Evolutionary conservation across 2,329 filamentous ascomycete species (phyloP).

Genomic region (Aspergillus fumigatus): DNA sequence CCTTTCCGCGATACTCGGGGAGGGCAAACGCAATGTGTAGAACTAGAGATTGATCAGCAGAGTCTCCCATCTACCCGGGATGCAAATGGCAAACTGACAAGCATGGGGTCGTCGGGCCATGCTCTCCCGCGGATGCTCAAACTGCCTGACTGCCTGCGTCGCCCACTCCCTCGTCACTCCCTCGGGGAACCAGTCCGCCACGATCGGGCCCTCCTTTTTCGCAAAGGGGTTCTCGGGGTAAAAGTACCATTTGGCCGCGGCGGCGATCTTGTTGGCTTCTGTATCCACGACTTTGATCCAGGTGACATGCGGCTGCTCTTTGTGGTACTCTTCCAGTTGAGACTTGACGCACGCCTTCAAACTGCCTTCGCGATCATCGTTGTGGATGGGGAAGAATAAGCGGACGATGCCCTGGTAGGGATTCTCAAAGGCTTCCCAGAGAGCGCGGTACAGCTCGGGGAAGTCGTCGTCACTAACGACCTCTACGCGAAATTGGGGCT

Average conservation of each 20-base stretch:
- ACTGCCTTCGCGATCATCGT: slow-evolving; percentile 17
- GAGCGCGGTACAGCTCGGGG: slow-evolving; percentile 4
- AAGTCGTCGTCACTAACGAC: slow-evolving; percentile 6
- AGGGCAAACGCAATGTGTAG: slow-evolving; percentile 22
- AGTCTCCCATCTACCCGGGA: background rate
- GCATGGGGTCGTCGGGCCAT: slow-evolving; percentile 19
- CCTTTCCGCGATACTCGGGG: slow-evolving; percentile 22
- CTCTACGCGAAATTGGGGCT: background rate
- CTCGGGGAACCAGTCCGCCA: slow-evolving; percentile 32
- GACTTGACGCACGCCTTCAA: slow-evolving; percentile 17
- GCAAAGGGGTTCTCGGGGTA: slow-evolving; percentile 26
- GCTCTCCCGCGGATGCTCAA: slow-evolving; percentile 11
- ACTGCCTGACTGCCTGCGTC: slow-evolving; percentile 14
- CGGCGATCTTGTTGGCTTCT: slow-evolving; percentile 22
- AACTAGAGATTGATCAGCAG: slow-evolving; percentile 4
- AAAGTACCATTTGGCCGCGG: slow-evolving; percentile 27
- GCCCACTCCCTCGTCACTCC: slow-evolving; percentile 17
- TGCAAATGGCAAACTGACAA: slow-evolving; percentile 11
- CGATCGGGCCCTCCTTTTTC: background rate
- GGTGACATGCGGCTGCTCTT: slow-evolving; percentile 22
- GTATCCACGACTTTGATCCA: slow-evolving; percentile 31
- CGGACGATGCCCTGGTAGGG: slow-evolving; percentile 25
- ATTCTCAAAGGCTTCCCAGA: slow-evolving; percentile 16
- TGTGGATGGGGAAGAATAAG: slow-evolving; percentile 23
- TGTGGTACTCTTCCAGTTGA: slow-evolving; percentile 18